Percentiles rank a stretch among this genome's conserved stretches.
Evolutionary conservation across 2,329 filamentous ascomycete genomes (phyloP).

Genomic region (Ilyonectria mors-panacis): DNA sequence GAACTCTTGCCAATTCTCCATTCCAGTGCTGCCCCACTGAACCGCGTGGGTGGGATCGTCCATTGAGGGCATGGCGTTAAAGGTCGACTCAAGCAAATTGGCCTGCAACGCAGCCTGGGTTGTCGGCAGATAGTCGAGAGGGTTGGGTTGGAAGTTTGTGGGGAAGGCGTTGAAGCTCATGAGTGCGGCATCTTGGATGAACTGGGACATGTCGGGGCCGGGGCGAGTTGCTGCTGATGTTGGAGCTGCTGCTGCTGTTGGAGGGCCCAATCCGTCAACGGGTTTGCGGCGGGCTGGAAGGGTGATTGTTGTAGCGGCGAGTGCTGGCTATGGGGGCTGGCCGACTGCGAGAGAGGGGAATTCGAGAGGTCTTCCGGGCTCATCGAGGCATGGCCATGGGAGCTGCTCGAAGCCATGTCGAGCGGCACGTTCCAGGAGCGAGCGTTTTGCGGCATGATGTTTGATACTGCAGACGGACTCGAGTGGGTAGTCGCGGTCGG

Average conservation of each 20-base stretch:
- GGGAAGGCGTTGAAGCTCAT: slow-evolving; percentile 69
- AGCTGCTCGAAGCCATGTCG: slow-evolving; percentile 63
- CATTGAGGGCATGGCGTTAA: slow-evolving; percentile 70
- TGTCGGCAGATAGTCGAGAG: slow-evolving; percentile 74
- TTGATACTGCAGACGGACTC: slow-evolving; percentile 51
- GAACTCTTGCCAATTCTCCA: slow-evolving; percentile 87
- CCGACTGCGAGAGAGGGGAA: slow-evolving; percentile 65
- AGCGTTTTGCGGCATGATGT: slow-evolving; percentile 54
- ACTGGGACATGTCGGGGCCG: slow-evolving; percentile 63
- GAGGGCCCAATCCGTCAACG: slow-evolving; percentile 74
- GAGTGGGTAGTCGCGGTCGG: slow-evolving; percentile 50
- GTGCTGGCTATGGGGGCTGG: slow-evolving; percentile 68
- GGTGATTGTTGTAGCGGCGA: slow-evolving; percentile 68
- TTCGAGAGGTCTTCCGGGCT: slow-evolving; percentile 66
- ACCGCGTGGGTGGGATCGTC: slow-evolving; percentile 69
- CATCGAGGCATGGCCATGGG: slow-evolving; percentile 62
- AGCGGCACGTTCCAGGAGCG: slow-evolving; percentile 67
- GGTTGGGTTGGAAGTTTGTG: slow-evolving; percentile 66
- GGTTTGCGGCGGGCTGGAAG: slow-evolving; percentile 66
- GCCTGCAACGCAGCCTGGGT: slow-evolving; percentile 76
- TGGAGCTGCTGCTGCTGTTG: slow-evolving; percentile 67
- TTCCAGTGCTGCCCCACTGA: slow-evolving; percentile 73
- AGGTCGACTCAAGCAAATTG: slow-evolving; percentile 75
- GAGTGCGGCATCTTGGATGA: slow-evolving; percentile 71
- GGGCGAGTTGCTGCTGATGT: slow-evolving; percentile 55